Percentiles rank a stretch among this genome's conserved stretches.
Conservation (phyloP, 495 filamentous ascomycete genomes). For the Articulospora tetracladia region DNA sequence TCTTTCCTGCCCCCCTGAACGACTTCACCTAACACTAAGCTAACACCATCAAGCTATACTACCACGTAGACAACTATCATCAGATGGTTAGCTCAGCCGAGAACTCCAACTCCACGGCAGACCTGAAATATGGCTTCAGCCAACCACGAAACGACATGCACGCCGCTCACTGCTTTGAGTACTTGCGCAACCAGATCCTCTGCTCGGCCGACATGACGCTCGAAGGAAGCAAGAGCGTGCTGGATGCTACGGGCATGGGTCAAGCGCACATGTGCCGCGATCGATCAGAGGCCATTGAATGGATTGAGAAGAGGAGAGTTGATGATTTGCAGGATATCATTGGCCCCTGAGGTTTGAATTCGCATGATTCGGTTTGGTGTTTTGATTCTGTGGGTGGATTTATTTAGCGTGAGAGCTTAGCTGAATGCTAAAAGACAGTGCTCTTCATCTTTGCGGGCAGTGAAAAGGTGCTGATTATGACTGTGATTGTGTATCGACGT, state of each 20-base stretch:
- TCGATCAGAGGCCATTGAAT: slow-evolving; percentile 26
- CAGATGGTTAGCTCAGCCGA: slow-evolving; percentile 19
- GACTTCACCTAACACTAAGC: too few relatives aligned
- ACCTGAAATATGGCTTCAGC: slow-evolving; percentile 20
- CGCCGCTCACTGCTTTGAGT: slow-evolving; percentile 31
- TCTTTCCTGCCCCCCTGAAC: background rate
- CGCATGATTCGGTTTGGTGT: too few relatives aligned
- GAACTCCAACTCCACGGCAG: background rate
- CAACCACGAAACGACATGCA: slow-evolving; percentile 27
- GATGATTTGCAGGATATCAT: slow-evolving; percentile 31
- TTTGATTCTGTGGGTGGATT: too few relatives aligned
- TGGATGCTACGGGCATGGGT: slow-evolving; percentile 24
- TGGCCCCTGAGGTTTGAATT: slow-evolving; percentile 21
- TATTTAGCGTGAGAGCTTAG: too few relatives aligned
- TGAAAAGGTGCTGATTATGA: too few relatives aligned
- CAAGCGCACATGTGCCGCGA: slow-evolving; percentile 31
- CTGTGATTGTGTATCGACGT: too few relatives aligned
- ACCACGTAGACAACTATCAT: slow-evolving; percentile 29
- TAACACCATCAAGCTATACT: too few relatives aligned
- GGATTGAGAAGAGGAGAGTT: slow-evolving; percentile 31
- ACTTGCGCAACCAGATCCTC: slow-evolving; percentile 27
- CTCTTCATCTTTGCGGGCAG: background rate
- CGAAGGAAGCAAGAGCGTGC: slow-evolving; percentile 22
- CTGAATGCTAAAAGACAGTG: too few relatives aligned
- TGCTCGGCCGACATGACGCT: slow-evolving; percentile 31